phyloP scores from a whole-genome alignment of 331 rosid genomes.

The Saraca asoca region DNA sequence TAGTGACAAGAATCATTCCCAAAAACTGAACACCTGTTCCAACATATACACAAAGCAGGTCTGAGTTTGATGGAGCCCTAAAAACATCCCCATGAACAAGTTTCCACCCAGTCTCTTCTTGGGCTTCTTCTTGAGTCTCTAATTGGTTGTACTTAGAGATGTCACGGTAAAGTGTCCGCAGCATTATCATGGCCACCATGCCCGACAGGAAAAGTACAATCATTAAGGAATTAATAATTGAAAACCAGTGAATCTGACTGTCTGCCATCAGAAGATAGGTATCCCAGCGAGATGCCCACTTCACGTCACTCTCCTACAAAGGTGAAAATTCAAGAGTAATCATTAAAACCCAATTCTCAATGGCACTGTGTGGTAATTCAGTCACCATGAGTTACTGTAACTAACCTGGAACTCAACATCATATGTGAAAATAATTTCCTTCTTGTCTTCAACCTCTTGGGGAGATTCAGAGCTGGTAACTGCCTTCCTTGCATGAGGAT shows the following conservation, averaged over 20 bases:
- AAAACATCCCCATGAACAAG: slow-evolving; percentile 93
- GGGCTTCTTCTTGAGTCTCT: slow-evolving; percentile 98
- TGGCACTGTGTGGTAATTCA: slow-evolving; percentile 3
- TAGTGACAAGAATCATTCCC: slow-evolving; percentile 91
- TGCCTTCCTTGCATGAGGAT: slow-evolving; percentile 73
- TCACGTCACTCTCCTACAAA: slow-evolving; percentile 84
- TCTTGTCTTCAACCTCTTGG: slow-evolving; percentile 86
- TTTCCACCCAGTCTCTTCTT: slow-evolving; percentile 98
- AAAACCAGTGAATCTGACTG: slow-evolving; percentile 97
- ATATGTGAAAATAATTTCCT: slow-evolving; percentile 83
- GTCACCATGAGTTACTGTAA: slow-evolving; percentile 22
- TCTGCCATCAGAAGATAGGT: slow-evolving; percentile 95
- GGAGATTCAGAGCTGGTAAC: slow-evolving; percentile 79
- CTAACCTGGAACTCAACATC: slow-evolving; percentile 91
- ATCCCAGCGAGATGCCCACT: slow-evolving; percentile 99
- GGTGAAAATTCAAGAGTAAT: neutral
- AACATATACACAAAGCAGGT: slow-evolving; percentile 77
- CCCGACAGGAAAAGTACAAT: slow-evolving; percentile 93
- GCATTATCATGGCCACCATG: slow-evolving; percentile 97
- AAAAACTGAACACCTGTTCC: slow-evolving; percentile 97
- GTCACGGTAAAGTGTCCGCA: slow-evolving; percentile 96
- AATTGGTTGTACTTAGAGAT: slow-evolving; percentile 93
- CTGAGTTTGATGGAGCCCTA: slow-evolving; percentile 78
- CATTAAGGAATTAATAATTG: slow-evolving; percentile 85
- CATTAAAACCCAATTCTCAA: neutral